Evolutionary conservation across 441 rosid genomes (phyloP).

Genomic region (Isatis lusitanica): DNA sequence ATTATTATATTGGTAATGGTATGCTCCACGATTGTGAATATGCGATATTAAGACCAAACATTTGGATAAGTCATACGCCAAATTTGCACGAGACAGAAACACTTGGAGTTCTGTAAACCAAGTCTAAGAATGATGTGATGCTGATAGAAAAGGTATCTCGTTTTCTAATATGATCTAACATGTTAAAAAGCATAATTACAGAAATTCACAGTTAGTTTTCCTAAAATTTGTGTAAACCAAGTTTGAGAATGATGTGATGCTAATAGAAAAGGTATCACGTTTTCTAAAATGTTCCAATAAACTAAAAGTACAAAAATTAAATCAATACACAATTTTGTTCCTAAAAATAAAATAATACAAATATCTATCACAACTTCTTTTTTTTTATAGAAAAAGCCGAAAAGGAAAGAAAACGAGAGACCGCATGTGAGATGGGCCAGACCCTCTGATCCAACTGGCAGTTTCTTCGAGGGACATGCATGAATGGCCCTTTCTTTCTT

Average conservation of each 20-base stretch:
- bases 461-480: conserved; percentile 40
- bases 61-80: conserved; percentile 31
- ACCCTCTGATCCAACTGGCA: conserved; percentile 32
- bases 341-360: background rate
- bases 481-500: conserved; percentile 25
- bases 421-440: conserved; percentile 43
- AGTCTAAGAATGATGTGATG: conserved; percentile 31
- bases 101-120: conserved; percentile 26
- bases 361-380: background rate
- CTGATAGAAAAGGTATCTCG: conserved; percentile 22
- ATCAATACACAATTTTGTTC: background rate
- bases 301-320: background rate
- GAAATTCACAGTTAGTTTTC: background rate
- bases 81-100: conserved; percentile 38
- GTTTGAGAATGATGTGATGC: conserved; percentile 31
- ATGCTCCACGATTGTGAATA: conserved; percentile 20
- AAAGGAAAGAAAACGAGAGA: background rate
- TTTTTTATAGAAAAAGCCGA: too few species aligned
- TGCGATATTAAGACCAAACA: conserved; percentile 24
- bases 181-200: background rate
- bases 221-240: conserved; percentile 10
- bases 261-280: conserved; percentile 16
- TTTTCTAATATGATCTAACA: conserved; percentile 17
- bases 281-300: conserved; percentile 10
- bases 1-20: conserved; percentile 1